phyloP scores from a whole-genome alignment of 202 grass and related monocot species.

The Schoenoplectus tabernaemontani region DNA sequence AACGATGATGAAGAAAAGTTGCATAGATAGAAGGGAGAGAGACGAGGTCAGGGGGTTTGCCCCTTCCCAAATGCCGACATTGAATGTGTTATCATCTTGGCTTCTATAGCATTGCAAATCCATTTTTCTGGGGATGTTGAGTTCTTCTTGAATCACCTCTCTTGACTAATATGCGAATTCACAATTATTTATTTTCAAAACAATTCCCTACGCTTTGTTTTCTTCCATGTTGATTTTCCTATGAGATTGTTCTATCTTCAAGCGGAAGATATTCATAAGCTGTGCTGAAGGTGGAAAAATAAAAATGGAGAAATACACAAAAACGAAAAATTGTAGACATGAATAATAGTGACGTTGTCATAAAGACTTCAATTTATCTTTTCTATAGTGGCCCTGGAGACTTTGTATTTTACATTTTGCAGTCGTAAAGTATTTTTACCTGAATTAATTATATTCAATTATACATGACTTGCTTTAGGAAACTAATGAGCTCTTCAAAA shows the following conservation, averaged over 20 bases:
- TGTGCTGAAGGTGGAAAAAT: not conserved
- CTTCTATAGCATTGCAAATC: constrained; percentile 35
- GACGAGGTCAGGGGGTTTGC: constrained; percentile 45
- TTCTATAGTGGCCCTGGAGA: not conserved
- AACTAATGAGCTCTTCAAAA: not conserved
- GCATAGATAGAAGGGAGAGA: constrained; percentile 57
- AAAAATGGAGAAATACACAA: not conserved
- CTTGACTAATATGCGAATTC: not conserved
- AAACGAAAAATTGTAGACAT: not conserved
- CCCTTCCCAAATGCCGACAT: constrained; percentile 46
- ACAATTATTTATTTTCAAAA: not conserved
- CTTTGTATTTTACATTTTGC: not conserved
- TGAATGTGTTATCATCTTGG: constrained; percentile 34
- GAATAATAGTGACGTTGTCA: not conserved
- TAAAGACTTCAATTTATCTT: not conserved
- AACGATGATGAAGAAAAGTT: constrained; percentile 64
- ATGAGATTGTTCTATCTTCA: not conserved
- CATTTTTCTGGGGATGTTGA: not conserved
- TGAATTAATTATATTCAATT: not conserved
- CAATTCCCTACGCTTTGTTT: not conserved
- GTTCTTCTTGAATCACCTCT: not conserved
- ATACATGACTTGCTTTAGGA: not conserved
- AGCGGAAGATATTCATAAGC: not conserved
- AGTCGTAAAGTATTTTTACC: not conserved
- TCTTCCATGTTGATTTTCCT: not conserved